Percentiles rank a stretch among this genome's conserved stretches.
Evolutionary conservation across 148 eudicot species (phyloP).

Genomic region (Linanthus parryae): DNA sequence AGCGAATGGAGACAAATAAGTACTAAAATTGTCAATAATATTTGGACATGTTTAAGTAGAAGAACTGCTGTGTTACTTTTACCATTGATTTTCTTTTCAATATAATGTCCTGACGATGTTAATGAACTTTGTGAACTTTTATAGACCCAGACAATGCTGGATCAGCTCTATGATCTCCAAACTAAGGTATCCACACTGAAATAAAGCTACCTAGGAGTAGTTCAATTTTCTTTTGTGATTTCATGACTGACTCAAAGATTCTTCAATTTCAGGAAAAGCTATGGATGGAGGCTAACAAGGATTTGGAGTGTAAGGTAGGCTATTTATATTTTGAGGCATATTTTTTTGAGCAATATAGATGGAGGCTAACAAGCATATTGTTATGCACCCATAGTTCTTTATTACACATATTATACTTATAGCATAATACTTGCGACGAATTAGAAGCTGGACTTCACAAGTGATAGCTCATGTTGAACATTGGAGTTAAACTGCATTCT

Average conservation of each 20-base stretch:
- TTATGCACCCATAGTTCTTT: neutral
- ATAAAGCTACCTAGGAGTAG: neutral
- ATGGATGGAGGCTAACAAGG: neutral
- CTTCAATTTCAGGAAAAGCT: conserved; percentile 3
- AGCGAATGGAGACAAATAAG: too few species aligned
- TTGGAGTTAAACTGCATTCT: too few species aligned
- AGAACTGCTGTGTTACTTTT: too few species aligned
- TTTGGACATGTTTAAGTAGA: too few species aligned
- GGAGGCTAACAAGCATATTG: neutral
- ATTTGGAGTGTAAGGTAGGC: neutral
- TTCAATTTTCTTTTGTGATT: neutral
- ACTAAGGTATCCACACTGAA: neutral
- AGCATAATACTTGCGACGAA: too few species aligned
- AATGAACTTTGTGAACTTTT: neutral
- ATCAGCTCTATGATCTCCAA: conserved; percentile 4
- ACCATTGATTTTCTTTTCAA: neutral
- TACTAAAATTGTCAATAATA: too few species aligned
- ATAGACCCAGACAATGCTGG: conserved; percentile 3
- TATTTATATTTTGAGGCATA: too few species aligned
- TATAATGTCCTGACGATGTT: neutral
- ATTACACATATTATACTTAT: neutral
- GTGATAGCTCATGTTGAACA: too few species aligned
- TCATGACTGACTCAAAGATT: neutral
- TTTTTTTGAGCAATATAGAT: too few species aligned
- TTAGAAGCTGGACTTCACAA: too few species aligned